phyloP scores from a whole-genome alignment of 2,329 filamentous ascomycete genomes.

The Xylariaceae sp. region DNA sequence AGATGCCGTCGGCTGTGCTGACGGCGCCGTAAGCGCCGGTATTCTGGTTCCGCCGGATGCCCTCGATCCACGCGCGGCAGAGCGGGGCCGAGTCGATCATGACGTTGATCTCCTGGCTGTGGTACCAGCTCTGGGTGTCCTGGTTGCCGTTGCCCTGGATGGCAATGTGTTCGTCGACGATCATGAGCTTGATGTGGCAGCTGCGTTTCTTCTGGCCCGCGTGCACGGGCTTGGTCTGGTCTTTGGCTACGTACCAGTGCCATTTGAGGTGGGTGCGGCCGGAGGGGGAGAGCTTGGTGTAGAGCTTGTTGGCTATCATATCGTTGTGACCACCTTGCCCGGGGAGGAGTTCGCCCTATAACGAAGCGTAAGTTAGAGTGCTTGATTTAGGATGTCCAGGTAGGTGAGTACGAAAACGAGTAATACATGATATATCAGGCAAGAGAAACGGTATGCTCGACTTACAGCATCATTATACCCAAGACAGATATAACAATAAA shows the following conservation, averaged over 20 bases:
- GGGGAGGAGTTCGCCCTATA: slow-evolving; percentile 68
- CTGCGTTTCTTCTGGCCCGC: slow-evolving; percentile 61
- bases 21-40: slow-evolving; percentile 56
- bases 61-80: slow-evolving; percentile 60
- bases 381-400: not conserved
- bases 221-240: slow-evolving; percentile 64
- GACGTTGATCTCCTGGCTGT: slow-evolving; percentile 73
- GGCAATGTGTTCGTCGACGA: slow-evolving; percentile 64
- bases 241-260: slow-evolving; percentile 70
- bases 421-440: not conserved
- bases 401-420: not conserved
- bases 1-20: slow-evolving; percentile 53
- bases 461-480: slow-evolving; percentile 70
- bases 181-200: slow-evolving; percentile 76
- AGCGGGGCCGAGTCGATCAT: slow-evolving; percentile 64
- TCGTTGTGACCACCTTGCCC: slow-evolving; percentile 74
- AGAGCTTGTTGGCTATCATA: slow-evolving; percentile 59
- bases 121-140: slow-evolving; percentile 76
- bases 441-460: slow-evolving; percentile 8
- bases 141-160: slow-evolving; percentile 76
- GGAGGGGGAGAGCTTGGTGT: slow-evolving; percentile 47
- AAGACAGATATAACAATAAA: slow-evolving; percentile 69
- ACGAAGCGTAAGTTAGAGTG: too few species aligned
- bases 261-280: slow-evolving; percentile 53
- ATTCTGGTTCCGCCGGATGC: slow-evolving; percentile 62